A percentile compares a stretch with the other conserved stretches of the same genome.
Evolutionary conservation across 371 early-diverging fungal genomes (phyloP).

Genomic region (Gilbertella persicaria): DNA sequence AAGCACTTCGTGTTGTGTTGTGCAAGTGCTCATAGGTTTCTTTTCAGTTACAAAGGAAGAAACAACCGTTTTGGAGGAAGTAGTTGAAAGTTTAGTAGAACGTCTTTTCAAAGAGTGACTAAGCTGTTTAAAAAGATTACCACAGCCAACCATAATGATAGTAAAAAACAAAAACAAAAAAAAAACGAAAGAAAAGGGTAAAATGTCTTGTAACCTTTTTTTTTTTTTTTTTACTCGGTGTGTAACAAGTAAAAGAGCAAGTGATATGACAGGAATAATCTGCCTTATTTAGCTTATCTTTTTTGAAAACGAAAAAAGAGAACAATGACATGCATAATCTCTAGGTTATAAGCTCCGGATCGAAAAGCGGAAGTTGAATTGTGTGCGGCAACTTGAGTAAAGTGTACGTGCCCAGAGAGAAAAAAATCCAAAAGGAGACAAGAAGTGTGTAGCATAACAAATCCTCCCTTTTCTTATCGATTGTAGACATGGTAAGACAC

Average conservation of each 20-base stretch:
- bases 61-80: conserved; percentile 14
- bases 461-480: conserved; percentile 29
- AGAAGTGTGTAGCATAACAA: conserved; percentile 6
- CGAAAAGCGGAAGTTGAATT: not conserved
- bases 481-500: conserved; percentile 25
- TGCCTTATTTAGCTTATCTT: too few species aligned
- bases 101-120: conserved; percentile 12
- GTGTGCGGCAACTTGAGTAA: too few species aligned
- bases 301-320: too few species aligned
- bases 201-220: too few species aligned
- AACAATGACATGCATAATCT: not conserved
- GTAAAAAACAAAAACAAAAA: not conserved
- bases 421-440: conserved; percentile 7
- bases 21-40: too few species aligned
- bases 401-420: not conserved
- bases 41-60: conserved; percentile 14
- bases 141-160: conserved; percentile 21
- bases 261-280: too few species aligned
- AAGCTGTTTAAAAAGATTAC: conserved; percentile 12
- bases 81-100: conserved; percentile 11
- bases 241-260: too few species aligned
- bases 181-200: too few species aligned
- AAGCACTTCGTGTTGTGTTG: too few species aligned
- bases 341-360: not conserved
- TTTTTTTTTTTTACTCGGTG: too few species aligned